Base-by-base conservation (phyloP, 2,329 filamentous ascomycete genomes). In the Pseudogymnoascus sp. region DNA sequence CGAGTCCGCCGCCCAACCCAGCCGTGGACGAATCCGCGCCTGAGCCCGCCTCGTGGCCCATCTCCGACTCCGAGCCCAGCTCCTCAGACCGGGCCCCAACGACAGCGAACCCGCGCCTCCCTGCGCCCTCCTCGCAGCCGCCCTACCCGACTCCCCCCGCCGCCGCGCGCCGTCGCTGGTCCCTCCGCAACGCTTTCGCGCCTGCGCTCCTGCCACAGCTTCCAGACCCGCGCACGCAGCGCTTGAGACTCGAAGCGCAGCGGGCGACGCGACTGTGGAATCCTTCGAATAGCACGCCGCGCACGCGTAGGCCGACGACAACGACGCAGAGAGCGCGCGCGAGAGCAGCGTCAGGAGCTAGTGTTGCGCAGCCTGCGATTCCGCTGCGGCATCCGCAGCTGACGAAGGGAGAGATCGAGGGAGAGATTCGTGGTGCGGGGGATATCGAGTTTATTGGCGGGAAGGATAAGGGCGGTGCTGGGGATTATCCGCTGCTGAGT, bases 271-370 rank as follows among this genome's bases (percentile, higher is more conserved):
- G 80, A 61, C 76, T 84, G 63, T 82, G 81, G 73, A 84, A 84
- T 69, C 82, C 82, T 35, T 76, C 82, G 67, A 84, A 85, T 68
- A 77, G 81, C 71, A 79, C 82, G 55, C 82, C 81, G 38, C 78
- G 80, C 61, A 72, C 74, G 30, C 79, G 78, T 55, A 77, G 77
- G 60, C 70, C 79, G 35, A 73, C 73, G 18, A 65, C 78, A 59
- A 69, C 72, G 26, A 71, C 63, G 71, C 69, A 5, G 67, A 70
- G 67, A 73, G 12, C 34, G 65, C 64, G 59, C 55, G 19, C 61
- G 70, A 67, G 64, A 69, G 71, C 39, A 68, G 68, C 10, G 64
- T 71, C 57, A 37, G 38, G 23, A 60, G 39, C 59, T 13, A 48
- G 41, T 28, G 41, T 48, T 48, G 41, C 23, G 18, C 62, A 57